These are phyloP conservation scores for Desmodesmus armatus DNA, from an alignment of 139 green algal genomes.

Conservation along the genomic window DNA sequence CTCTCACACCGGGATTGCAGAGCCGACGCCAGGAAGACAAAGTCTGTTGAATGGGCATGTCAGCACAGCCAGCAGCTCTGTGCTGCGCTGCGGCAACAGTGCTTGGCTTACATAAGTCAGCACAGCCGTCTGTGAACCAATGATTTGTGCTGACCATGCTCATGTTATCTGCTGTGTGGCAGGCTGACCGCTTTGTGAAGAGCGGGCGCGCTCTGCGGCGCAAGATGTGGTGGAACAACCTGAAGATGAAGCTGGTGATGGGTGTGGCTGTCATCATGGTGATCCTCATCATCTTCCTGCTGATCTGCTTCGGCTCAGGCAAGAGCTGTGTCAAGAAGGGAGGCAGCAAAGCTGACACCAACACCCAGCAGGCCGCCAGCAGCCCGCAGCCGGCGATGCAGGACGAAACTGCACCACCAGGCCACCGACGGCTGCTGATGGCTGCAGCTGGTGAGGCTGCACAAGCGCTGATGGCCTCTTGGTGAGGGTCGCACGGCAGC, in stretches of 20 bases:
- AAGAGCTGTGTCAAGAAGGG: slow-evolving; percentile 28
- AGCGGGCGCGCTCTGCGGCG: slow-evolving; percentile 83
- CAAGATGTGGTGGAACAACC: slow-evolving; percentile 97
- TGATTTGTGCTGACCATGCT: no score
- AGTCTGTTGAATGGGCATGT: no score
- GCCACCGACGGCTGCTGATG: no score
- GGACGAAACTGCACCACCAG: no score
- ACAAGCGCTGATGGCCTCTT: no score
- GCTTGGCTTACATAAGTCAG: background rate
- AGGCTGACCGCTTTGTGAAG: slow-evolving; percentile 94
- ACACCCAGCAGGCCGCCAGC: background rate
- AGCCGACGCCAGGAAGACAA: no score
- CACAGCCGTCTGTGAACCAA: no score
- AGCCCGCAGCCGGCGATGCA: background rate
- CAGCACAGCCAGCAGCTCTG: no score
- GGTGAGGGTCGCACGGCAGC: no score
- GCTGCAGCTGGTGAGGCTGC: background rate
- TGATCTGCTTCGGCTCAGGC: slow-evolving; percentile 80
- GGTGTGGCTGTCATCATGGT: slow-evolving; percentile 80
- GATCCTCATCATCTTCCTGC: slow-evolving; percentile 87
- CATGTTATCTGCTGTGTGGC: background rate
- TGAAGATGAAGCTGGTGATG: slow-evolving; percentile 77
- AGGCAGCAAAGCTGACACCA: no score
- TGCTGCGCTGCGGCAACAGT: background rate
- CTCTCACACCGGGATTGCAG: no score